Conservation (phyloP, 345 rosid species). For the Garcia nutans region DNA sequence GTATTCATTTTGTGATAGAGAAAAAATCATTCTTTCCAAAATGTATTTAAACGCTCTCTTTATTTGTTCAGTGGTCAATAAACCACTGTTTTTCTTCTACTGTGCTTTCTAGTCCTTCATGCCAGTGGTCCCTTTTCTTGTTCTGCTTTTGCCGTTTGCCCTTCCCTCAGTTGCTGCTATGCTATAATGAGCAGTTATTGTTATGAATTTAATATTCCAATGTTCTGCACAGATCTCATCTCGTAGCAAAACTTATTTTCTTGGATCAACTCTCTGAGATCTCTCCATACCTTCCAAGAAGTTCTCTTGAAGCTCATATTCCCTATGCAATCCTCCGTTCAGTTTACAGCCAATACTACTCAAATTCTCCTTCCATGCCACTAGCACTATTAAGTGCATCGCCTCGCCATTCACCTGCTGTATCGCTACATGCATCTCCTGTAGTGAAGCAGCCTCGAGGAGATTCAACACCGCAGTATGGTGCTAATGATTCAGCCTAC, state of each 20-base stretch:
- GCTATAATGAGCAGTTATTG: neutral
- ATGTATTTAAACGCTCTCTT: neutral
- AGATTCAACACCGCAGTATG: conserved; percentile 72
- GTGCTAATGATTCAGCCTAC: conserved; percentile 56
- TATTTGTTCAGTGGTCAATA: neutral
- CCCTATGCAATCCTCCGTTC: conserved; percentile 88
- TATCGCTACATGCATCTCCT: conserved; percentile 76
- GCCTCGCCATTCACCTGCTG: conserved; percentile 73
- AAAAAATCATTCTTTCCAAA: neutral
- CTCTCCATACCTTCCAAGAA: conserved; percentile 87
- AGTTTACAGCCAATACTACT: conserved; percentile 82
- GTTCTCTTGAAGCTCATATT: conserved; percentile 78
- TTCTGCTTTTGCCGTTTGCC: too few relatives aligned
- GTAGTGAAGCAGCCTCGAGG: conserved; percentile 55
- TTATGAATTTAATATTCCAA: neutral
- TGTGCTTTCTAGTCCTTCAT: neutral
- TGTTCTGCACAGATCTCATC: conserved; percentile 66
- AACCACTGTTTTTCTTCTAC: neutral
- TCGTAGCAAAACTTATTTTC: conserved; percentile 89
- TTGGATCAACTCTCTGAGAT: conserved; percentile 92
- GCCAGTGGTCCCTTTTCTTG: neutral
- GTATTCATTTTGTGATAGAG: too few relatives aligned
- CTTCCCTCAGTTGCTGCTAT: neutral
- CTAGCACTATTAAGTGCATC: conserved; percentile 51
- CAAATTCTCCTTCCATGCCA: conserved; percentile 65